Base-by-base conservation (phyloP, 176 grass and related monocot species). In the Zoysia pacifica region DNA sequence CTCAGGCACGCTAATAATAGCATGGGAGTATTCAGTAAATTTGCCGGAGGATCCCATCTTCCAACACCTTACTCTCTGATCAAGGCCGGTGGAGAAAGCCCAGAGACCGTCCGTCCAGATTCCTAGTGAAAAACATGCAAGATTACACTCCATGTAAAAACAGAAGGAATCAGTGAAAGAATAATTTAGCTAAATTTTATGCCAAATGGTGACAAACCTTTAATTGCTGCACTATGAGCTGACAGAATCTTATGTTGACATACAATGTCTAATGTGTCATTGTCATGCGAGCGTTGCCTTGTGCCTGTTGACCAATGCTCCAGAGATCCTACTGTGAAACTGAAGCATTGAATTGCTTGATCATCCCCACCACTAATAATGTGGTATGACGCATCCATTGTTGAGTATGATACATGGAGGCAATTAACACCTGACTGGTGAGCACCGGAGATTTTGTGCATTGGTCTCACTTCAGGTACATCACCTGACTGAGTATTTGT, bases 381-480 rank as follows among this genome's bases (percentile, higher is more conserved):
- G 14, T 70, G 82, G 79, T 89, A 98, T 76, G 76, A 62, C 7
- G 47, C 65, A 53, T 85, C 81, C 38, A 44, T 59, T 77, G 37
- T 75, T 50, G 77, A 74, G 69, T 59, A 70, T 16, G 76, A 88
- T 18, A 93, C 14, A 67, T 89, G 80, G 62, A 99, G 81, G 58
- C 96, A 95, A 85, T 99, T 99, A 7, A 99, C 92, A 6, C 90
- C 96, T 46, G 96, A 98, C 58, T 98, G 96, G 67, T 94, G 96
- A 77, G 89, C 88, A 76, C 69, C 64, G 3, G 76, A 80, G 9
- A 94, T 84, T 19, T 82, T 20, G n/a, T 71, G 54, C 59, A 89
- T 45, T 66, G 92, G 96, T 61, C 69, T 65, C 74, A 95, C 60
- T 77, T 91, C 88, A 75, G 41, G 56, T 84, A 89, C 48, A 42